phyloP scores from a whole-genome alignment of 1,139 yeast genomes.

The Saccharomyces hybrid region DNA sequence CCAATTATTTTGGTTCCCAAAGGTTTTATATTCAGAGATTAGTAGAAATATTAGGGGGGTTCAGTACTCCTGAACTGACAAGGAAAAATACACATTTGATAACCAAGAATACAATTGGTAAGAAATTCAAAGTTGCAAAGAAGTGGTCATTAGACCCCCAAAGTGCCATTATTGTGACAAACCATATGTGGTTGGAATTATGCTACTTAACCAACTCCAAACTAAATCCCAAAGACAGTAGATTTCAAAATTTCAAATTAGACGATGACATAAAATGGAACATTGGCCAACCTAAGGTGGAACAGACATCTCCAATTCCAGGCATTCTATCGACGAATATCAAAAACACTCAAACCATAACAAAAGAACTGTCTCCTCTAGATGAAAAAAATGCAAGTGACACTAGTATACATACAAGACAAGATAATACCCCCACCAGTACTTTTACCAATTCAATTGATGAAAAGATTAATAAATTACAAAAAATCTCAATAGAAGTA shows the following conservation, averaged over 20 bases:
- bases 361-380: not conserved
- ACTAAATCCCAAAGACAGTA: constrained; percentile 9
- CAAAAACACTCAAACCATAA: not conserved
- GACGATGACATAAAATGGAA: constrained; percentile 3
- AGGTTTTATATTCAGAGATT: constrained; percentile 60
- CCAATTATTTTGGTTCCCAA: constrained; percentile 82
- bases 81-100: constrained; percentile 65
- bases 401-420: not conserved
- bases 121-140: constrained; percentile 65
- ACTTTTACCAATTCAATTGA: not conserved
- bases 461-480: not conserved
- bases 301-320: not conserved
- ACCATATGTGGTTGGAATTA: constrained; percentile 89
- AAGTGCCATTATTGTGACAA: constrained; percentile 40
- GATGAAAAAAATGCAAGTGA: not conserved
- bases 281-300: constrained; percentile 7
- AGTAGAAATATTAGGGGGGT: constrained; percentile 67
- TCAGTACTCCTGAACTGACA: constrained; percentile 62
- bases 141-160: constrained; percentile 46
- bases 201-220: constrained; percentile 24
- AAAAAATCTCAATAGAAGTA: not conserved
- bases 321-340: not conserved
- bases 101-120: constrained; percentile 61
- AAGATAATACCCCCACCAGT: not conserved
- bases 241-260: constrained; percentile 6